These are phyloP conservation scores for Nephelium lappaceum DNA, from an alignment of 345 rosid genomes.

Conservation along the genomic window DNA sequence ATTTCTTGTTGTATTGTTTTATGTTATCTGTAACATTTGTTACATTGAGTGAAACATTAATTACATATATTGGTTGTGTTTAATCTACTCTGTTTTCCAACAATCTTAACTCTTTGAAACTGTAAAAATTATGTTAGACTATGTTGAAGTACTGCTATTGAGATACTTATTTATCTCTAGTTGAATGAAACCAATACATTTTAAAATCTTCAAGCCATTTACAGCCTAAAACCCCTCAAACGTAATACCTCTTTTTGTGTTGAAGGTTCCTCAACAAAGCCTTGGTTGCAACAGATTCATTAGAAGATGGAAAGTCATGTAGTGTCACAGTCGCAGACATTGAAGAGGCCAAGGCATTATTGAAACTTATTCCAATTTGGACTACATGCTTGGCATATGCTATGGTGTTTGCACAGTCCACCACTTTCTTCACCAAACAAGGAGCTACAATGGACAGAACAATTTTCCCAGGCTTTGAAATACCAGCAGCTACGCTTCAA, in stretches of 20 bases:
- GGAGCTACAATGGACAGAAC: slow-evolving; percentile 70
- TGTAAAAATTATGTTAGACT: no score
- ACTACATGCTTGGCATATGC: slow-evolving; percentile 54
- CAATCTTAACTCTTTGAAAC: no score
- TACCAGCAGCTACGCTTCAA: slow-evolving; percentile 60
- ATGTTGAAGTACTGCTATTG: no score
- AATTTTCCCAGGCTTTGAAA: slow-evolving; percentile 32
- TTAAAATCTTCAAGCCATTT: no score
- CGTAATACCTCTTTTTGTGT: slow-evolving; percentile 11
- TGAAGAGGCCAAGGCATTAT: slow-evolving; percentile 64
- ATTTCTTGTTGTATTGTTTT: no score
- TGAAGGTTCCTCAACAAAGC: slow-evolving; percentile 59
- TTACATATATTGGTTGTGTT: no score
- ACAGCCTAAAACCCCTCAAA: not conserved
- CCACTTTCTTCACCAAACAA: slow-evolving; percentile 71
- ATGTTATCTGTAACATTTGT: no score
- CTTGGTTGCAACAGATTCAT: slow-evolving; percentile 41
- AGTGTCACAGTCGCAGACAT: slow-evolving; percentile 41
- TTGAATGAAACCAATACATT: no score
- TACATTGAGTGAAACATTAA: no score
- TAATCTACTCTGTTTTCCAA: no score
- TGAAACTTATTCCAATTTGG: slow-evolving; percentile 69
- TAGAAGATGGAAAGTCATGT: slow-evolving; percentile 31
- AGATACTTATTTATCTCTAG: no score
- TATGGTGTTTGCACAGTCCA: slow-evolving; percentile 54